Evolutionary conservation across 2,329 filamentous ascomycete species (phyloP).

Genomic region (Fulvia fulva): DNA sequence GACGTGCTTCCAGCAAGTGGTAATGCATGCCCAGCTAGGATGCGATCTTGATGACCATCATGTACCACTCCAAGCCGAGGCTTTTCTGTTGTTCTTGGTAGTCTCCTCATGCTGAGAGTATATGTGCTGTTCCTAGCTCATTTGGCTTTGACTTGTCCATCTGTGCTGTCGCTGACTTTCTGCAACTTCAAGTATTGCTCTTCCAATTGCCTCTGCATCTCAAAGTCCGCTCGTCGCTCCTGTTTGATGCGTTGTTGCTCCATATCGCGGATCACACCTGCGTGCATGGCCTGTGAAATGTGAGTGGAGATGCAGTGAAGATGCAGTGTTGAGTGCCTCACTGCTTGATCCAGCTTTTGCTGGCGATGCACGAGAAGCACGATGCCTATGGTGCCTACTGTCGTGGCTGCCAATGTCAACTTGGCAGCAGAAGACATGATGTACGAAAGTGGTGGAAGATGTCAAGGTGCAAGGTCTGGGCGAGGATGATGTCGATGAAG

Average conservation of each 20-base stretch:
- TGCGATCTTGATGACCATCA: too few relatives aligned
- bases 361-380: slow-evolving; percentile 85
- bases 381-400: slow-evolving; percentile 69
- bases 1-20: too few relatives aligned
- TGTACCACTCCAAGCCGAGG: too few relatives aligned
- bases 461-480: background rate
- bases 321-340: slow-evolving; percentile 44
- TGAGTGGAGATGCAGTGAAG: slow-evolving; percentile 7
- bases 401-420: slow-evolving; percentile 74
- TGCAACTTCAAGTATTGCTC: slow-evolving; percentile 88
- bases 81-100: too few relatives aligned
- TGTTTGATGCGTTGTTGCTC: slow-evolving; percentile 87
- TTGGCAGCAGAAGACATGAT: slow-evolving; percentile 88
- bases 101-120: too few relatives aligned
- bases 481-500: background rate
- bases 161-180: slow-evolving; percentile 59
- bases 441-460: slow-evolving; percentile 1
- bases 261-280: slow-evolving; percentile 88
- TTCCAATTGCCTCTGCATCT: slow-evolving; percentile 81
- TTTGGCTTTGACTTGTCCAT: slow-evolving; percentile 20
- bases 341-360: slow-evolving; percentile 77
- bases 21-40: too few relatives aligned
- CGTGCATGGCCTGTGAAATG: slow-evolving; percentile 76
- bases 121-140: too few relatives aligned
- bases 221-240: slow-evolving; percentile 90